A percentile compares a stretch with the other conserved stretches of the same genome.
phyloP scores from a whole-genome alignment of 2,329 filamentous ascomycete species.

The Colletotrichum horii region DNA sequence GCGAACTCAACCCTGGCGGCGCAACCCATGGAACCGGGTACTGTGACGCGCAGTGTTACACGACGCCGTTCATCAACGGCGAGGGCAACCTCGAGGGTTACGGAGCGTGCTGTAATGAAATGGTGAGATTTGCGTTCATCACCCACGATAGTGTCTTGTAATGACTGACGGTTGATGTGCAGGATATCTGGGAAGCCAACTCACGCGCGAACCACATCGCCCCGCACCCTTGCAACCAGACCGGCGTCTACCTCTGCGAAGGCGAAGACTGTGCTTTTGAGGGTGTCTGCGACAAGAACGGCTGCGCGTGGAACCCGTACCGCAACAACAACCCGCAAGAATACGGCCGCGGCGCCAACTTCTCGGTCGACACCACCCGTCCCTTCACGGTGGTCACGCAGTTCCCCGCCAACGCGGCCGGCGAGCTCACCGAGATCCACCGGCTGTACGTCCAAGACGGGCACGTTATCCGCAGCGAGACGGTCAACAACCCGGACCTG shows the following conservation, averaged over 20 bases:
- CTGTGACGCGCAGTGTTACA: conserved; percentile 65
- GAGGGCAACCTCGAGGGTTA: conserved; percentile 44
- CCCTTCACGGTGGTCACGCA: conserved; percentile 55
- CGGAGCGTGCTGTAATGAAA: conserved; percentile 58
- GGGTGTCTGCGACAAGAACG: conserved; percentile 49
- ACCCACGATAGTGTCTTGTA: too few relatives aligned
- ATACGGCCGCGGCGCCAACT: conserved; percentile 35
- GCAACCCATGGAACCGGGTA: conserved; percentile 68
- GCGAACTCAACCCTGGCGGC: conserved; percentile 59
- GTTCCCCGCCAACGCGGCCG: conserved; percentile 44
- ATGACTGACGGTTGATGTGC: neutral
- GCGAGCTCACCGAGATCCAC: conserved; percentile 48
- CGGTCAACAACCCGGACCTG: conserved; percentile 30
- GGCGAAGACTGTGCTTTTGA: conserved; percentile 43
- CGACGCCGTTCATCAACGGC: conserved; percentile 55
- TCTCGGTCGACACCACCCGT: conserved; percentile 39
- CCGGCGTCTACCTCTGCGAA: conserved; percentile 47
- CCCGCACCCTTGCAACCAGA: conserved; percentile 53
- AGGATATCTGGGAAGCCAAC: conserved; percentile 62
- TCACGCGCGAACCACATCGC: conserved; percentile 47
- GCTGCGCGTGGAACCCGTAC: conserved; percentile 51
- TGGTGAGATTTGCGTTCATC: conserved; percentile 28
- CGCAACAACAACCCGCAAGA: conserved; percentile 26
- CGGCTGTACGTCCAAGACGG: conserved; percentile 56
- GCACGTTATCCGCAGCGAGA: conserved; percentile 49